These are phyloP conservation scores for Mallotus japonicus DNA, from an alignment of 441 rosid species.

Conservation along the genomic window DNA sequence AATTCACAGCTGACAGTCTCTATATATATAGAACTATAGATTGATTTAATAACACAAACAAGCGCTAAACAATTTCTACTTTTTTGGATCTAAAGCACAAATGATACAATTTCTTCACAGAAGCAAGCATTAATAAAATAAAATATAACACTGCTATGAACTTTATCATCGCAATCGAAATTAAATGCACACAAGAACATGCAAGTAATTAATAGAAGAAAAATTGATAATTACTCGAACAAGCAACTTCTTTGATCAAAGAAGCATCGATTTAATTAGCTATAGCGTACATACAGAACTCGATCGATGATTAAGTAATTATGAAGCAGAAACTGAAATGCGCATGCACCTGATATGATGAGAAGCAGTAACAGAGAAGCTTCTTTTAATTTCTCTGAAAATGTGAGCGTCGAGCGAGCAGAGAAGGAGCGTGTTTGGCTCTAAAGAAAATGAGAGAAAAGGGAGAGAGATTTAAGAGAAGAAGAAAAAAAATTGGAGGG, in stretches of 20 bases:
- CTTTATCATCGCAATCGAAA: not conserved
- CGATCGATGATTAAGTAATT: not conserved
- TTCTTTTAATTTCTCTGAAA: not conserved
- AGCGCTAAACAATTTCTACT: not conserved
- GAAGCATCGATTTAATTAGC: not conserved
- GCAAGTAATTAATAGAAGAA: too few species aligned
- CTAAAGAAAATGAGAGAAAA: constrained; percentile 29
- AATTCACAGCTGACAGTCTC: not conserved
- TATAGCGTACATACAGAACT: not conserved
- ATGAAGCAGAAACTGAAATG: not conserved
- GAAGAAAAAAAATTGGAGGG: constrained; percentile 35
- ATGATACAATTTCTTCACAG: not conserved
- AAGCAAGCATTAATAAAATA: constrained; percentile 4
- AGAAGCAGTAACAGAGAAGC: constrained; percentile 15
- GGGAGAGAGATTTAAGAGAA: constrained; percentile 17
- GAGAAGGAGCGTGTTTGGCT: constrained; percentile 12
- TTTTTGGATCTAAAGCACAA: not conserved
- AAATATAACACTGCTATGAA: not conserved
- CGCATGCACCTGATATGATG: constrained; percentile 12
- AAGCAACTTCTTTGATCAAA: not conserved
- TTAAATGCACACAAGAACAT: not conserved
- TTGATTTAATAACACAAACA: too few species aligned
- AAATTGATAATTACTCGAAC: not conserved
- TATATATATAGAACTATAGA: not conserved
- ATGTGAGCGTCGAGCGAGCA: not conserved